These are phyloP conservation scores for Saturnispora bothae DNA, from an alignment of 805 yeast species.

Conservation along the genomic window DNA sequence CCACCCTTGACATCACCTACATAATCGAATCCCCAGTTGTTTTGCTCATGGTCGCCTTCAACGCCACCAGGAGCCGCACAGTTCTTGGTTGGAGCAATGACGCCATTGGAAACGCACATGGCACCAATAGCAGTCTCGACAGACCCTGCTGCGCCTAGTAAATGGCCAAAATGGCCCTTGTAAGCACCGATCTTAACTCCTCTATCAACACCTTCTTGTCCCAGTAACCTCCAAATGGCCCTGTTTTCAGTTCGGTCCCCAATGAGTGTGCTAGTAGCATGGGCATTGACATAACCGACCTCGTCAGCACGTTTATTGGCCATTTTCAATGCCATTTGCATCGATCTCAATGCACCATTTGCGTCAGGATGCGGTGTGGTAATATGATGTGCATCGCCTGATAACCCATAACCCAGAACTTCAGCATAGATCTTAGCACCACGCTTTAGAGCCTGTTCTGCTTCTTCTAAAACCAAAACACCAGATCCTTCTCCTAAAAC, in stretches of 20 bases:
- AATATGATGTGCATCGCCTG: slow-evolving; percentile 87
- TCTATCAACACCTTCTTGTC: slow-evolving; percentile 22
- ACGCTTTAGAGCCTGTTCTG: slow-evolving; percentile 62
- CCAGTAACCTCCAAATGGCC: slow-evolving; percentile 55
- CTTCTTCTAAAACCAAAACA: slow-evolving; percentile 60
- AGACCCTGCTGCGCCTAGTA: slow-evolving; percentile 93
- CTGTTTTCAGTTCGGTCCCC: slow-evolving; percentile 84
- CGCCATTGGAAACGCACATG: slow-evolving; percentile 44
- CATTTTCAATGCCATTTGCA: slow-evolving; percentile 59
- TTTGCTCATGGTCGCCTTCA: slow-evolving; percentile 30
- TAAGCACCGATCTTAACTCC: slow-evolving; percentile 59
- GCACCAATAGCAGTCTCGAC: slow-evolving; percentile 81
- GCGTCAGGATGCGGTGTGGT: slow-evolving; percentile 85
- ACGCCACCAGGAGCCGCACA: slow-evolving; percentile 43
- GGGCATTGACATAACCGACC: slow-evolving; percentile 83
- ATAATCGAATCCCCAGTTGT: slow-evolving; percentile 43
- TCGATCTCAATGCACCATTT: slow-evolving; percentile 73
- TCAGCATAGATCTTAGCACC: slow-evolving; percentile 70
- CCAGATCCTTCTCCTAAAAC: slow-evolving; percentile 94
- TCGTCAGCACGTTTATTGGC: slow-evolving; percentile 37
- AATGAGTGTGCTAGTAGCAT: slow-evolving; percentile 84
- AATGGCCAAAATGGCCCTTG: slow-evolving; percentile 89
- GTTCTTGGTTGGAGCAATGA: slow-evolving; percentile 76
- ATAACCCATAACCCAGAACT: slow-evolving; percentile 76
- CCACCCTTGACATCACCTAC: slow-evolving; percentile 31